Evolutionary conservation across 73 alveolate genomes (phyloP), one percentile per base, ranked within the genome.

Genomic region (Paramecium biaurelia): DNA sequence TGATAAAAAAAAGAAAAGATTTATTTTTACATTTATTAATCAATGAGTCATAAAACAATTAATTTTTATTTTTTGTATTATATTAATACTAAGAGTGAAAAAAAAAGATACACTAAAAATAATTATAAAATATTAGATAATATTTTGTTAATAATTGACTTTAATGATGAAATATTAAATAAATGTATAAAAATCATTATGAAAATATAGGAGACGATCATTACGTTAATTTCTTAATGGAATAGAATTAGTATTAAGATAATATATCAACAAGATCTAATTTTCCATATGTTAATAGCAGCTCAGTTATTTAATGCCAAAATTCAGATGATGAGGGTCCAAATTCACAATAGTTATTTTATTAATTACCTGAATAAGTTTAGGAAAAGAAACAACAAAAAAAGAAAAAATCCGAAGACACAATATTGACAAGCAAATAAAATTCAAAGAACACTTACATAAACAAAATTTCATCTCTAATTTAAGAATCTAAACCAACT

Each of bases 391-490:
- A n/a, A 57, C 7, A 57, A 57, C 9, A 57, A 57, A 57, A 6
- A n/a, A 57, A 57, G 76, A 57, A 58, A 28, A 58, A 58, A 58
- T 58, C 42, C 7, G 76, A 58, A 10, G 76, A 58, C 3, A 58
- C 76, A 58, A 58, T 58, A 0, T 28, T 20, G 14, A 6, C 42
- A 8, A 58, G 20, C 18, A 86, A 86, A 57, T 56, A 35, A 35
- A 86, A 86, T 28, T 30, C 24, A 11, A 86, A 86, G 38, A 85
- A 85, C 26, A 59, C 93, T 11, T 85, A 85, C 68, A 85, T 86
- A n/a, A 86, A 86, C 26, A 86, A 86, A 86, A 86, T 86, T 15
- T 57, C 86, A 37, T 20, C 85, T 0, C 86, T 86, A 1, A 86
- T 86, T 32, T 58, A 43, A 85, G 41, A 28, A 57, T 85, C 37